Percentiles rank a stretch among this genome's conserved stretches.
These are phyloP conservation scores for Fusarium sp. DNA, from an alignment of 2,329 filamentous ascomycete genomes.

Conservation along the genomic window DNA sequence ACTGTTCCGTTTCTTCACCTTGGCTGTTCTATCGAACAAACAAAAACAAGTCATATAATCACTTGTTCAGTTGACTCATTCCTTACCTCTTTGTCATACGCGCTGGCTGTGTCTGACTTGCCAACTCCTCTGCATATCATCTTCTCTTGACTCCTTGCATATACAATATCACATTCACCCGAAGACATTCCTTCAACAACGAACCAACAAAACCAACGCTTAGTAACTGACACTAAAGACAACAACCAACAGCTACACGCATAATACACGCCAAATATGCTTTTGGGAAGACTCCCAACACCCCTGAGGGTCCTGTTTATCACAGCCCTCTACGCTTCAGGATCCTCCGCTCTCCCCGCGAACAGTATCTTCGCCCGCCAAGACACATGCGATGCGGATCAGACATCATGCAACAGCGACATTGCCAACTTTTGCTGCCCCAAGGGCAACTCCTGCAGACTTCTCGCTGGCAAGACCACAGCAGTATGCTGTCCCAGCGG, in stretches of 20 bases:
- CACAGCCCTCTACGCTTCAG: slow-evolving; percentile 48
- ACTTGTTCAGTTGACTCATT: slow-evolving; percentile 22
- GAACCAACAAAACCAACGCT: slow-evolving; percentile 4
- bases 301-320: slow-evolving; percentile 52
- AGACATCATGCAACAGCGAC: slow-evolving; percentile 61
- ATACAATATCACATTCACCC: slow-evolving; percentile 1
- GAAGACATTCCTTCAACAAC: background rate
- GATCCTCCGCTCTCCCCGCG: slow-evolving; percentile 51
- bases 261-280: slow-evolving; percentile 23
- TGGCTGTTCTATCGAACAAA: slow-evolving; percentile 7
- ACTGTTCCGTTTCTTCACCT: slow-evolving; percentile 17
- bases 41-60: slow-evolving; percentile 21
- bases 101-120: slow-evolving; percentile 34
- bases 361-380: slow-evolving; percentile 54
- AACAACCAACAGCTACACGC: background rate
- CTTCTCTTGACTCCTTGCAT: slow-evolving; percentile 2
- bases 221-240: slow-evolving; percentile 1
- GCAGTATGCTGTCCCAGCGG: slow-evolving; percentile 75
- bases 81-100: slow-evolving; percentile 11
- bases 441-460: slow-evolving; percentile 61
- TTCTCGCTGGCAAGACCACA: slow-evolving; percentile 71
- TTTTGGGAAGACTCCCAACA: slow-evolving; percentile 22
- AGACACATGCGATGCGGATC: slow-evolving; percentile 61
- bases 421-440: slow-evolving; percentile 77
- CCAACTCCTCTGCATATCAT: background rate